Evolutionary conservation across 1,139 yeast species (phyloP), one percentile per base, ranked within the genome.

Genomic region (Hemisphaericaspora lyxosophila): DNA sequence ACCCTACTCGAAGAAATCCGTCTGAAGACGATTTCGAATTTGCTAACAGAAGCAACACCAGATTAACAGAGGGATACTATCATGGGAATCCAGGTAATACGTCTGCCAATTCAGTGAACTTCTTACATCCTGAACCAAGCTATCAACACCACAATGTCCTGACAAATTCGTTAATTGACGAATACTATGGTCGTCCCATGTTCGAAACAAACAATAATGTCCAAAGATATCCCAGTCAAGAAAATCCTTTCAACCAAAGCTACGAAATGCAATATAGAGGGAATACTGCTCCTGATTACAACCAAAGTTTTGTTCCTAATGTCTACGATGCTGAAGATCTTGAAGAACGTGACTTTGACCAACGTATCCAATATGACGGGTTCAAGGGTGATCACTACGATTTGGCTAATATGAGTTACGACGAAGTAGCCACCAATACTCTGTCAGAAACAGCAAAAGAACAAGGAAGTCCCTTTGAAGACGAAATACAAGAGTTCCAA

Each of bases 241-340:
- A 44, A 17, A 47, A 48, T 34, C 52, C 55, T 22, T 44, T 49
- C 28, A 42, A 46, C 19, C 50, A 55, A 34, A 48, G 50, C 40
- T 60, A 58, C 40, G 68, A 62, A 46, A 43, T 62, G 57, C 57
- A 58, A 39, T 55, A 57, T 24, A n/a, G n/a, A n/a, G n/a, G n/a
- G n/a, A 53, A 62, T 29, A 54, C 54, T 33, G 57, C 55, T 38
- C 28, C 26, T 32, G 54, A 50, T 34, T 66, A 57, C 44, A 55
- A 57, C 41, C 73, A 69, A 47, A 67, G 76, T 6, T 71, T 71
- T 45, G 75, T 70, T 5, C 75, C 76, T n/a, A 68, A 70, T 45
- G 71, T 62, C 13, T 70, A 71, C 43, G 73, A 65, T 27, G 44
- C 38, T 3, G 70, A 66, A 23, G 73, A 68, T 41, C 67, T 64